Evolutionary conservation across 768 basidiomycete genomes (phyloP), one percentile per base, ranked within the genome.

Genomic region (Lactarius tabidus): DNA sequence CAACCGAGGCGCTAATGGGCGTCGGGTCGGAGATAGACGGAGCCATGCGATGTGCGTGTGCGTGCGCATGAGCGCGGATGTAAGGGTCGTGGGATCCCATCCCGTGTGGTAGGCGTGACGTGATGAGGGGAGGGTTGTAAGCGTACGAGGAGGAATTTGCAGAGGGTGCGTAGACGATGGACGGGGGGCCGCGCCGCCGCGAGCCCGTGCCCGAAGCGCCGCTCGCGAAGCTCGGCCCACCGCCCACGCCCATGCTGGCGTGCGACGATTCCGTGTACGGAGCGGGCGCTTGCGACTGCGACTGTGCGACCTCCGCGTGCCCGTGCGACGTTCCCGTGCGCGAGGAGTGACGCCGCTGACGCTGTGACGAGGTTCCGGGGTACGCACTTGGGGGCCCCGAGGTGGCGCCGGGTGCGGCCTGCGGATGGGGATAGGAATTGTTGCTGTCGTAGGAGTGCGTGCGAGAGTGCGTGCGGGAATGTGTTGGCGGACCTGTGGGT

Each of bases 1-100:
- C 58, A 5, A 64, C 65, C 15, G 66, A 62, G 33, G 58, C 61
- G 14, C 62, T 28, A 17, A 66, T 29, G 29, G 68, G 62, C 35
- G 68, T 69, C 31, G 68, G 68, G 57, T 69, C 66, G n/a, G 66
- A 69, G 45, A 68, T 64, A 15, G 68, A 69, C 35, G 57, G 66
- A 4, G 57, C 58, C 38, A 69, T 60, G 48, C 57, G 54, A 29
- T 43, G 60, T 10, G 64, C 36, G 41, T 64, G 61, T 0, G 66
- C 57, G n/a, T 38, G 53, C 23, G 14, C 45, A n/a, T 48, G 23
- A 10, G 43, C 43, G n/a, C n/a, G 43, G n/a, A 15, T 57, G 55
- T 7, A 62, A 48, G 35, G 45, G 15, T 8, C 53, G 20, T 57
- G 65, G 14, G 55, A 4, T 20, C 14, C 53, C n/a, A 26, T 33